Evolutionary conservation across 192 early-diverging fungal species (phyloP), one percentile per base, ranked within the genome.

Genomic region (Haplosporangium gracile): DNA sequence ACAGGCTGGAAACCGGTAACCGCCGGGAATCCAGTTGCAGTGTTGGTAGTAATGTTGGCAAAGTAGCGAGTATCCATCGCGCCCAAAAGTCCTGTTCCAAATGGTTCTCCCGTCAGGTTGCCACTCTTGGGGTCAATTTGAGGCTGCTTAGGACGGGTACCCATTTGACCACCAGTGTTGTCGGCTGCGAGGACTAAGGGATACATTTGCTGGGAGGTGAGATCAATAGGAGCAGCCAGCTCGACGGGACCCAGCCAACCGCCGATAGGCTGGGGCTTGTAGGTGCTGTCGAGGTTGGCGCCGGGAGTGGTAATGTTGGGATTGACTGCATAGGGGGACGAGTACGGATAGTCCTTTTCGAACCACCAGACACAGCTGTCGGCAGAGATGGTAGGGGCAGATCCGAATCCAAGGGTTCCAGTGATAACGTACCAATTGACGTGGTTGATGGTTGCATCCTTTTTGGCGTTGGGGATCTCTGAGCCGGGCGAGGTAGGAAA

Each of bases 291-390:
- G 32, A 77, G 72, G 63, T 88, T 89, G 60, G 68, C 76, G 34
- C 80, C 74, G 40, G 86, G 77, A 3, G 81, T 78, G 8, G 81
- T 77, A 49, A 82, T 78, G 71, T 88, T 81, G 43, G 82, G 76
- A 36, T 85, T 53, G 60, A 78, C 78, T 29, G 88, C 53, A 34
- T 83, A 82, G 18, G 85, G 85, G 40, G 71, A 68, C 16, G 75
- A 79, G 49, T 70, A 74, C 16, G 87, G 85, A 70, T 88, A 89
- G 68, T 89, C 85, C 69, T 79, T 76, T 68, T 84, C 78, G 80
- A 87, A 88, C 88, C 89, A 87, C 82, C 81, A 88, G 24, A 93
- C 88, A 74, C 83, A 82, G 45, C 82, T 80, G 68, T 90, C 79
- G 8, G 79, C 80, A 26, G 83, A 70, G 34, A 83, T 83, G 24